Base-by-base conservation (phyloP, 352 stramenopile species). In the Phytophthora palmivora region DNA sequence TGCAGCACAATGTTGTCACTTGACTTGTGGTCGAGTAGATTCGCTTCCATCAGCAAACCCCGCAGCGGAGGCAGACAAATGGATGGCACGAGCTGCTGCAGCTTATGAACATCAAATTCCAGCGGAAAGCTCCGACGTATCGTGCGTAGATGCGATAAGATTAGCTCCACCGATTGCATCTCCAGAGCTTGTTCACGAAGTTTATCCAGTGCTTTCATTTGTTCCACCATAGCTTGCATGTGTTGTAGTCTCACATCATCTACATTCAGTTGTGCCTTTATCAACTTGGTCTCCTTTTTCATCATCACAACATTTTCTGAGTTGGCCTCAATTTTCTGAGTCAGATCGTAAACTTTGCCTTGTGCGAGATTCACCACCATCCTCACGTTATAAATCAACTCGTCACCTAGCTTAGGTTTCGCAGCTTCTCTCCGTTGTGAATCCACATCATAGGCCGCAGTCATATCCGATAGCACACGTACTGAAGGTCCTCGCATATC, bases 321-420 rank as follows among this genome's bases (percentile, higher is more conserved):
- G 60, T 85, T 89, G 0, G 58, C 60, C 4, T 78, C 72, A 41
- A 90, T 84, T 52, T 92, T 91, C 41, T 91, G 79, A 16, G 69
- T 93, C 36, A 93, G 50, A 54, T 91, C 82, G 39, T 79, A 87
- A 54, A 96, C 91, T 30, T 87, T 72, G 7, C 82, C 79, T 67
- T 97, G 82, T 3, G 89, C 72, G 2, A 94, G 55, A 58, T 94
- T 94, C 36, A 97, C 89, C 14, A 97, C 76, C 72, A 93, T 92
- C 26, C 83, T 75, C 12, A 97, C 84, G 52, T 97, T 97, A 67
- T 96, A 94, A 63, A 97, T 90, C 18, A 97, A 73, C 70, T 97
- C 91, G 44, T 97, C 87, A 2, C 91, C 91, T 6, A 97, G 63
- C 61, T 94, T 94, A 0, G 89, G 88, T 49, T 67, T 79, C 2